Evolutionary conservation across 805 yeast genomes (phyloP).

Genomic region (Lachancea cidri): DNA sequence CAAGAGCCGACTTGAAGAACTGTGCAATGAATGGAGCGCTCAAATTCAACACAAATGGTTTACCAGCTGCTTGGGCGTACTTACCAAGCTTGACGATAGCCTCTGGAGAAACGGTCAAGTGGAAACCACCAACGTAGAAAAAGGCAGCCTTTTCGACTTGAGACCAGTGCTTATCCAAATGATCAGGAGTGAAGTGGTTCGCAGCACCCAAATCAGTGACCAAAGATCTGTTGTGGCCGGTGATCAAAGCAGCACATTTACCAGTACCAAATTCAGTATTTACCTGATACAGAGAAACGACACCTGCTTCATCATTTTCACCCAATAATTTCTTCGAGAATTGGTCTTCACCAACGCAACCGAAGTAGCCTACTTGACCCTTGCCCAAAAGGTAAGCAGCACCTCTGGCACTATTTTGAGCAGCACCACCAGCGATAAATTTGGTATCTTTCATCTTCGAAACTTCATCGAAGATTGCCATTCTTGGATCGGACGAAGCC

Average conservation of each 20-base stretch:
- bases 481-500: constrained; percentile 66
- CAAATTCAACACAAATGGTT: constrained; percentile 76
- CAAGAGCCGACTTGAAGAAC: constrained; percentile 90
- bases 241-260: constrained; percentile 94
- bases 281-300: constrained; percentile 77
- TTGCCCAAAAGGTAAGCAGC: constrained; percentile 88
- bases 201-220: constrained; percentile 98
- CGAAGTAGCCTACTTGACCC: constrained; percentile 84
- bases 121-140: constrained; percentile 98
- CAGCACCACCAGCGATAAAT: constrained; percentile 97
- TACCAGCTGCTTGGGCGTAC: constrained; percentile 82
- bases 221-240: constrained; percentile 83
- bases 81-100: constrained; percentile 86
- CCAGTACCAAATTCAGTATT: constrained; percentile 81
- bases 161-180: constrained; percentile 83
- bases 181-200: constrained; percentile 88
- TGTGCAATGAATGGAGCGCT: constrained; percentile 96
- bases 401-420: constrained; percentile 98
- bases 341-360: constrained; percentile 91
- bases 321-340: constrained; percentile 73
- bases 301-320: constrained; percentile 88
- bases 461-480: constrained; percentile 81
- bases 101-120: constrained; percentile 93
- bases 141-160: constrained; percentile 72
- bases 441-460: constrained; percentile 54